phyloP scores from a whole-genome alignment of 176 grass and related monocot species.

The Guadua angustifolia region DNA sequence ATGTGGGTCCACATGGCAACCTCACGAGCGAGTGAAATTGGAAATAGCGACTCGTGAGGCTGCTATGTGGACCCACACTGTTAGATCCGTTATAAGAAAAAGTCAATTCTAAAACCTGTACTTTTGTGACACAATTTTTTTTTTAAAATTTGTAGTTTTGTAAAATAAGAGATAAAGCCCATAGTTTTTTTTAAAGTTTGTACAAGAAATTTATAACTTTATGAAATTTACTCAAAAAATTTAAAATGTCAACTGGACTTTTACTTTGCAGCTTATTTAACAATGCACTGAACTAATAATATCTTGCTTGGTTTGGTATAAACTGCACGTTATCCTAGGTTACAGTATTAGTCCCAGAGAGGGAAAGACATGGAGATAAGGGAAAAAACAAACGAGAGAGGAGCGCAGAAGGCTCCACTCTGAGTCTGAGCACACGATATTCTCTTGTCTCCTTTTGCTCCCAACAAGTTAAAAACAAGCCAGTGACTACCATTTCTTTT shows the following conservation, averaged over 20 bases:
- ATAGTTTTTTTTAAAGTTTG: too few relatives aligned
- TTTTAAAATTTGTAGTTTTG: too few relatives aligned
- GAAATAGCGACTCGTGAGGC: too few relatives aligned
- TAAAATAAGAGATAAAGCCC: too few relatives aligned
- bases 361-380: neutral
- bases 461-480: neutral
- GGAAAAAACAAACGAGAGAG: neutral
- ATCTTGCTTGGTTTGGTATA: slow-evolving; percentile 27
- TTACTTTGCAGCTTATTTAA: neutral
- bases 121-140: too few relatives aligned
- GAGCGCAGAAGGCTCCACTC: slow-evolving; percentile 40
- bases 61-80: too few relatives aligned
- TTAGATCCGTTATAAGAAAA: too few relatives aligned
- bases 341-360: neutral
- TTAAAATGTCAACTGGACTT: neutral
- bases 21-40: too few relatives aligned
- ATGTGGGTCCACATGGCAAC: too few relatives aligned
- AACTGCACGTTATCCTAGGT: slow-evolving; percentile 35
- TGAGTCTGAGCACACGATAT: neutral
- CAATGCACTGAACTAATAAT: neutral
- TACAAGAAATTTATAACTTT: too few relatives aligned
- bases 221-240: neutral
- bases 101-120: too few relatives aligned
- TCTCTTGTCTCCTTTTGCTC: slow-evolving; percentile 31
- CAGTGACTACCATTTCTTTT: neutral